Evolutionary conservation across 1,284 basidiomycete genomes (phyloP), one percentile per base, ranked within the genome.

Genomic region (Phenoliferia sp.): DNA sequence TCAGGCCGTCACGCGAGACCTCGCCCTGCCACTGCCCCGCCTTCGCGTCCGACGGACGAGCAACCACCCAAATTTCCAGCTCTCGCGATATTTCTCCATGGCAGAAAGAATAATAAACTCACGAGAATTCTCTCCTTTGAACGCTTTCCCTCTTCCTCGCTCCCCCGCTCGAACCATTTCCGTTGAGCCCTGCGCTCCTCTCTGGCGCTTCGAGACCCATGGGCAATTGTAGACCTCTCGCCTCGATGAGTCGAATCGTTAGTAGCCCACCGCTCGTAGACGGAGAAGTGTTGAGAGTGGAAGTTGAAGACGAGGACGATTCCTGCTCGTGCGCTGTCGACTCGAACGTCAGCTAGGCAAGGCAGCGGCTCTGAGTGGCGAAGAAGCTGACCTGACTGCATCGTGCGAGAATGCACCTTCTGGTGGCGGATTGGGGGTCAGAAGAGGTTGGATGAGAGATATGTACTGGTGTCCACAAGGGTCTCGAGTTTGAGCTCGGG

Each of bases 41-140:
- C 48, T 31, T 31, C n/a, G 19, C 16, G 17, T 15, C 87, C 68
- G 92, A 90, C 78, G 12, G 39, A 12, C 39, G 39, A 44, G 39
- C 12, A 44, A 12, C 22, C 22, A 22, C 39, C 39, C 39, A 44
- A 44, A 44, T 12, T 44, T 22, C 39, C 39, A 44, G 39, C 22
- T 22, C 12, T 22, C 12, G 39, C 39, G 12, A 44, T 88, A 90
- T 73, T 92, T 85, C 77, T 94, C 92, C 79, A 94, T 82, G 77
- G 3, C 12, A 56, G 52, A 15, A 56, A 29, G 29, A 48, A 44
- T 0, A 22, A 15, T 0, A 22, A 15, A 61, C 60, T 61, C 32
- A 61, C 60, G 44, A 50, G 32, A 16, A 52, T n/a, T 28, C n/a
- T 32, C 35, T 22, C 48, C 60, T 61, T n/a, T 33, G 29, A 22